Base-by-base conservation (phyloP, 2,329 filamentous ascomycete species). In the Arthroderma sp. region DNA sequence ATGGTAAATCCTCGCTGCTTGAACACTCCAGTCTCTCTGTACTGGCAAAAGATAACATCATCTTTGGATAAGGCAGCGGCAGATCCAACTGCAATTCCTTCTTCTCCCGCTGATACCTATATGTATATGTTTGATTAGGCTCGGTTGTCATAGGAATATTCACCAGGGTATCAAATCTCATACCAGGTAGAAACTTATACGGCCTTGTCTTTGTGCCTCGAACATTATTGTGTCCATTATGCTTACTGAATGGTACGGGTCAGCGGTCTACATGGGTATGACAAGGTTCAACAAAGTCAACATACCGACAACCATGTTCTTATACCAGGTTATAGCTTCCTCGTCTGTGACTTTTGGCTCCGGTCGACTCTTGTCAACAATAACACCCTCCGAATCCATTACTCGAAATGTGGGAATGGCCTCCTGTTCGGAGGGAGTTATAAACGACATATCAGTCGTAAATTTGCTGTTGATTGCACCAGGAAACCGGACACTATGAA, bases 141-240 rank as follows among this genome's bases (percentile, higher is more conserved):
- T 38, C 22, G 22, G 32, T 11, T 36, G 41, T 22, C 34, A 8
- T 27, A 42, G 34, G 31, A 7, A 5, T 32, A 29, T 37, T n/a
- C 22, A 30, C 22, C 29, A 34, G 7, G 32, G 11, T 28, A 11
- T 34, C 1, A 4, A 7, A 42, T 22, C 22, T 10, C 47, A 5
- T 57, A 89, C 89, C 85, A 98, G 96, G 66, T 98, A 98, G 66
- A 98, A 98, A 62, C 82, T 88, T 45, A 94, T 67, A 15, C 86
- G 78, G n/a, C 88, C 88, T 65, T 98, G 91, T 38, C 91, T 75
- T 65, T 98, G 91, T 0, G 91, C 88, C 58, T 98, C 91, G 58
- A 94, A 95, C 88, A 96, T 96, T 61, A 96, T 84, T 45, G 94
- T 64, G 60, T 98, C 91, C 86, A 98, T 91, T 53, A 96, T 83